phyloP scores from a whole-genome alignment of 225 moss, liverwort and hornwort species.

The Ulota crispa region DNA sequence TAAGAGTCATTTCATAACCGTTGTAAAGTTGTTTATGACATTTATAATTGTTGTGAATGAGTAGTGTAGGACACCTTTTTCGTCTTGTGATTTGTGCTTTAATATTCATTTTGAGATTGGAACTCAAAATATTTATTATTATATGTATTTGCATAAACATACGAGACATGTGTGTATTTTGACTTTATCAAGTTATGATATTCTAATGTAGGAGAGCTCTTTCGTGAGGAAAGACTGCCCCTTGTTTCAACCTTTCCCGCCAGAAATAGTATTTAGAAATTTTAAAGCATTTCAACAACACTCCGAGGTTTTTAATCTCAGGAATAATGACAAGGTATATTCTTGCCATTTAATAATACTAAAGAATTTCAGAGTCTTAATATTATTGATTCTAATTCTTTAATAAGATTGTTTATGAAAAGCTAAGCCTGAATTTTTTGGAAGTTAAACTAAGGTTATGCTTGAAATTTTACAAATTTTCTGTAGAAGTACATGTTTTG shows the following conservation, averaged over 20 bases:
- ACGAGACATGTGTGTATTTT: too few relatives aligned
- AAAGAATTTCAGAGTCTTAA: not conserved
- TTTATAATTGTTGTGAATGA: too few relatives aligned
- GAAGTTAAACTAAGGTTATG: not conserved
- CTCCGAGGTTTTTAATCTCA: slow-evolving; percentile 64
- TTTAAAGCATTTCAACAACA: slow-evolving; percentile 83
- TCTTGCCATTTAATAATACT: not conserved
- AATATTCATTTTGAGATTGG: too few relatives aligned
- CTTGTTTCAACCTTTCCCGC: slow-evolving; percentile 90
- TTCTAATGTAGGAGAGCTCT: slow-evolving; percentile 46
- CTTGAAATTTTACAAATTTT: too few relatives aligned
- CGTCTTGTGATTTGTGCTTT: too few relatives aligned
- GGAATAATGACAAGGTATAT: slow-evolving; percentile 86
- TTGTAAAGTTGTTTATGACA: too few relatives aligned
- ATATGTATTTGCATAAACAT: too few relatives aligned
- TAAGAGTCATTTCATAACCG: too few relatives aligned
- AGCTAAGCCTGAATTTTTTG: fast-evolving
- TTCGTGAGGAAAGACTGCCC: slow-evolving; percentile 65
- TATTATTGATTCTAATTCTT: fast-evolving
- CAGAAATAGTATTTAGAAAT: slow-evolving; percentile 66
- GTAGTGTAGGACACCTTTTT: too few relatives aligned
- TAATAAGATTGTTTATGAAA: not conserved
- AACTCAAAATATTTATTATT: too few relatives aligned
- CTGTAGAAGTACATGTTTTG: not conserved
- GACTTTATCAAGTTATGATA: too few relatives aligned